Conservation (phyloP, 2,329 filamentous ascomycete genomes). For the Xylariomycetidae sp. region DNA sequence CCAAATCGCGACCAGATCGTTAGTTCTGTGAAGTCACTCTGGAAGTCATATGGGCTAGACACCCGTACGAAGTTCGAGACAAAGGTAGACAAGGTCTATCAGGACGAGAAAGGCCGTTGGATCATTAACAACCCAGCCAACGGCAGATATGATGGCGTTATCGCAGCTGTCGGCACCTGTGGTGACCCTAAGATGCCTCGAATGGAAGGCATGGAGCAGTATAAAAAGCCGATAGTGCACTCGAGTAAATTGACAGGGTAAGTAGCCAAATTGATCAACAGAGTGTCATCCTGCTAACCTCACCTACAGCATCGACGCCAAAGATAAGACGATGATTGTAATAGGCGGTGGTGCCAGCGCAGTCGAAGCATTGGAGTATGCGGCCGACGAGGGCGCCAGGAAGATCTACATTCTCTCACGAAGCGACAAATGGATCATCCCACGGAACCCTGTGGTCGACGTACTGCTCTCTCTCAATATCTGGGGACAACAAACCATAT, state of each 20-base stretch:
- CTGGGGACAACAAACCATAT: slow-evolving; percentile 68
- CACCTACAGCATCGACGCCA: slow-evolving; percentile 53
- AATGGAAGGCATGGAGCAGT: slow-evolving; percentile 65
- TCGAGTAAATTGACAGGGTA: slow-evolving; percentile 67
- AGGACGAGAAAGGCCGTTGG: slow-evolving; percentile 66
- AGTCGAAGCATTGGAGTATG: slow-evolving; percentile 79
- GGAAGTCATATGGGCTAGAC: slow-evolving; percentile 70
- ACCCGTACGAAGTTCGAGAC: slow-evolving; percentile 68
- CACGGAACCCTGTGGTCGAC: slow-evolving; percentile 71
- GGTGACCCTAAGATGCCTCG: slow-evolving; percentile 71
- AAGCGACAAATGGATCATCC: slow-evolving; percentile 84
- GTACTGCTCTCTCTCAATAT: slow-evolving; percentile 71
- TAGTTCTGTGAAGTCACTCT: slow-evolving; percentile 64
- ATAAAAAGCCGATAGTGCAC: slow-evolving; percentile 66
- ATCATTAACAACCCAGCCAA: slow-evolving; percentile 68
- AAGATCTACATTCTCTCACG: slow-evolving; percentile 71
- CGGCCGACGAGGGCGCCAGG: slow-evolving; percentile 58
- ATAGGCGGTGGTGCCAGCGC: slow-evolving; percentile 78
- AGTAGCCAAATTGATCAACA: not conserved
- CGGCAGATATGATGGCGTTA: slow-evolving; percentile 72
- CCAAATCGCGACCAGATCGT: slow-evolving; percentile 73
- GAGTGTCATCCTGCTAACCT: slow-evolving; percentile 16
- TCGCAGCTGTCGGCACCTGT: slow-evolving; percentile 76
- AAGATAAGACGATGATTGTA: slow-evolving; percentile 70
- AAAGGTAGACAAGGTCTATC: slow-evolving; percentile 63